phyloP scores from a whole-genome alignment of 345 rosid species.

The Murraya koenigii region DNA sequence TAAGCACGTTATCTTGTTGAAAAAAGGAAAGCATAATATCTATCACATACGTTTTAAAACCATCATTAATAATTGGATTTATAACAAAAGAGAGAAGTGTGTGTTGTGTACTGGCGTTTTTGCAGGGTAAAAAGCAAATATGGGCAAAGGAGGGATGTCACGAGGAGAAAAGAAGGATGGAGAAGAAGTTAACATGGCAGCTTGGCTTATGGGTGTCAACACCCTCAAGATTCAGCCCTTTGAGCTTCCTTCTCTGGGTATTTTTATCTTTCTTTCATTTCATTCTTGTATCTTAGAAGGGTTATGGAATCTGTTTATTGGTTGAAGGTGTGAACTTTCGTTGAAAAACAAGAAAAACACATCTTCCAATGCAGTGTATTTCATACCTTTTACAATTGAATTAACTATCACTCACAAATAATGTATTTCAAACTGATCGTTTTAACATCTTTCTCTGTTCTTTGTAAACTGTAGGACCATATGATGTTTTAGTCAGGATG shows the following conservation, averaged over 20 bases:
- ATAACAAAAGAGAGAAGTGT: not conserved
- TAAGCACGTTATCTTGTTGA: no score
- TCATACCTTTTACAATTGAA: no score
- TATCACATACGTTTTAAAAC: no score
- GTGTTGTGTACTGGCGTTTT: not conserved
- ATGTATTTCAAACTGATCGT: not conserved
- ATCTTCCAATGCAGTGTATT: no score
- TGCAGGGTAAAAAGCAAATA: conserved; percentile 7
- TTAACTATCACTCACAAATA: no score
- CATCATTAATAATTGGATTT: no score
- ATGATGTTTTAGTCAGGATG: conserved; percentile 76
- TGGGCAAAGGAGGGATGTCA: conserved; percentile 78
- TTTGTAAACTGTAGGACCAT: conserved; percentile 46
- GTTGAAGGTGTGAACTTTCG: not conserved
- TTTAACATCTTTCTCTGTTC: not conserved
- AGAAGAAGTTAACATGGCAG: conserved; percentile 79
- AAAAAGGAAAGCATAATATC: no score
- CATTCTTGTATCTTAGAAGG: not conserved
- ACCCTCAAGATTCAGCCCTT: conserved; percentile 85
- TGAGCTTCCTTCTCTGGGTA: conserved; percentile 73
- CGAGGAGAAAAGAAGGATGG: conserved; percentile 40
- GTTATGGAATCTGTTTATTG: not conserved
- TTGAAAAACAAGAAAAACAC: no score
- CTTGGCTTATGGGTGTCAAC: conserved; percentile 76
- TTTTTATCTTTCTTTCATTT: not conserved